These are phyloP conservation scores for Plasmodium yoelii DNA, from an alignment of 169 alveolate genomes.

Conservation along the genomic window DNA sequence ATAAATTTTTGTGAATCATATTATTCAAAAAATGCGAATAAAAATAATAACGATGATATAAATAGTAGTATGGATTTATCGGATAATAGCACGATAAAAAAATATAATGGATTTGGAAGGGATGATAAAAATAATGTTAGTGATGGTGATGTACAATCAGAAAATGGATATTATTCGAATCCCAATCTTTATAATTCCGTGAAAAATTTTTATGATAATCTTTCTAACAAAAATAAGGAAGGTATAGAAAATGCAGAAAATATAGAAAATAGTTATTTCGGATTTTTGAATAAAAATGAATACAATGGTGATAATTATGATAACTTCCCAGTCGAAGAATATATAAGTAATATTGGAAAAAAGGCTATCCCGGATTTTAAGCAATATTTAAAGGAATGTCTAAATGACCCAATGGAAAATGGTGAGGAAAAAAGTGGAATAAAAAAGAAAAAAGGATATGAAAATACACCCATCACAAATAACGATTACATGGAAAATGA, in stretches of 20 bases:
- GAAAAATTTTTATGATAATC: conserved; percentile 27
- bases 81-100: conserved; percentile 1
- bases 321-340: conserved; percentile 8
- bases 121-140: not conserved
- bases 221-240: conserved; percentile 4
- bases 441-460: not conserved
- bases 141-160: not conserved
- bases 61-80: not conserved
- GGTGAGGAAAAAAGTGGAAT: not conserved
- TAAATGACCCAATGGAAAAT: not conserved
- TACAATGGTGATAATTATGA: not conserved
- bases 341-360: not conserved
- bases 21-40: conserved; percentile 50
- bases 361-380: too few species aligned
- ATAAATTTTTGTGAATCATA: conserved; percentile 36
- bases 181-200: conserved; percentile 20
- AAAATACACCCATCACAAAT: too few species aligned
- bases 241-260: not conserved
- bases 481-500: conserved; percentile 2
- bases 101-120: not conserved
- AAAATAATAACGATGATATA: conserved; percentile 18
- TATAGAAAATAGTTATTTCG: not conserved
- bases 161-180: conserved; percentile 13
- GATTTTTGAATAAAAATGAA: conserved; percentile 13
- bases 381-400: not conserved